phyloP scores from a whole-genome alignment of 225 moss, liverwort and hornwort genomes.

The Climacium dendroides region DNA sequence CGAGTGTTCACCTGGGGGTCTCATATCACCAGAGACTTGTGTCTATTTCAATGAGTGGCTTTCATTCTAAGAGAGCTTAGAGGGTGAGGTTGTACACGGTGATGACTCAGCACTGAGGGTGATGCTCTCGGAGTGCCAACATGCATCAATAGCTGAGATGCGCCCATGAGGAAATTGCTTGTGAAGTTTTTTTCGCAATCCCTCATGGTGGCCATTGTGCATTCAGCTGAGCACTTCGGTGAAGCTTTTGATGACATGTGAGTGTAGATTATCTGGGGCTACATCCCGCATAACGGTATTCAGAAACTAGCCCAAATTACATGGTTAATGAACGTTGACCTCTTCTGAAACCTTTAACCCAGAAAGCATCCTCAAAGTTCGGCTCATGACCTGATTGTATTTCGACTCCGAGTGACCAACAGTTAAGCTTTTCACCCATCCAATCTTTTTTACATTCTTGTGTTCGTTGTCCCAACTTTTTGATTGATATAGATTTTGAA shows the following conservation, averaged over 20 bases:
- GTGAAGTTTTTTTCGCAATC: neutral
- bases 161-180: neutral
- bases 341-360: neutral
- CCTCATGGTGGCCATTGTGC: neutral
- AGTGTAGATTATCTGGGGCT: neutral
- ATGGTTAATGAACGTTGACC: neutral
- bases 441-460: neutral
- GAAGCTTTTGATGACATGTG: neutral
- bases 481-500: neutral
- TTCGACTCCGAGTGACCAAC: neutral
- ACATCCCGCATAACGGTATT: neutral
- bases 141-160: conserved; percentile 2
- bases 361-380: neutral
- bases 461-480: neutral
- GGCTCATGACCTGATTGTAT: neutral
- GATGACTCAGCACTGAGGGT: neutral
- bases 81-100: neutral
- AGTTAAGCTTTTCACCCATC: neutral
- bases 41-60: conserved; percentile 81
- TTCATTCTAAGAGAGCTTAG: conserved; percentile 30
- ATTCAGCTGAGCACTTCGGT: neutral
- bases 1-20: conserved; percentile 71
- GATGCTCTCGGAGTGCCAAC: neutral
- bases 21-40: conserved; percentile 86
- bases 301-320: neutral